A percentile compares a stretch with the other conserved stretches of the same genome.
These are phyloP conservation scores for Aspergillus neoniger DNA, from an alignment of 2,329 filamentous ascomycete species.

Conservation along the genomic window DNA sequence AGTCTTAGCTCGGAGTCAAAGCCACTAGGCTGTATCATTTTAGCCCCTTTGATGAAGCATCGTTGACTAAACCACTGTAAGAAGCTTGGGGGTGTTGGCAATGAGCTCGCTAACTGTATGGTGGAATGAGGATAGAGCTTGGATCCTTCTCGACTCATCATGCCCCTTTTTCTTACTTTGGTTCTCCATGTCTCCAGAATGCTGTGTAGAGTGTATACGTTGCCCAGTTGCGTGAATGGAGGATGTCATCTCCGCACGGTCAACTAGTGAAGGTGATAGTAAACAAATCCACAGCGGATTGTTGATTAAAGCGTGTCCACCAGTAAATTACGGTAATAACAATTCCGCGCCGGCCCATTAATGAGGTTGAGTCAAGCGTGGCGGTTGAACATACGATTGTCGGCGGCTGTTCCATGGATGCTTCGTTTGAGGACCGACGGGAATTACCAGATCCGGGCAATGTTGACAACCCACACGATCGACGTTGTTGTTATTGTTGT, in stretches of 20 bases:
- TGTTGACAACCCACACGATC: background rate
- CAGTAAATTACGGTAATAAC: slow-evolving; percentile 1
- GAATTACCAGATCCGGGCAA: background rate
- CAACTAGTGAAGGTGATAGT: no score
- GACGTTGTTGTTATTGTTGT: background rate
- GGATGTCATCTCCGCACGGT: slow-evolving; percentile 5
- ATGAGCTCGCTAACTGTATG: background rate
- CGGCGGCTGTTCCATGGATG: background rate
- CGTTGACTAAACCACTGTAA: background rate
- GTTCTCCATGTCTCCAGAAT: no score
- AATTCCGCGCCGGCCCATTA: background rate
- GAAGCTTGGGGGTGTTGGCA: background rate
- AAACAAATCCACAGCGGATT: slow-evolving; percentile 2
- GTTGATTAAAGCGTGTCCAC: slow-evolving; percentile 2
- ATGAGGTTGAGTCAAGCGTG: slow-evolving; percentile 1
- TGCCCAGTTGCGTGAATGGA: background rate
- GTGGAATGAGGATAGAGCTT: slow-evolving; percentile 3
- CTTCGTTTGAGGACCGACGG: background rate
- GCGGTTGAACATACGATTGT: background rate
- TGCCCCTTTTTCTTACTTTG: background rate
- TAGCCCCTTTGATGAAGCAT: background rate
- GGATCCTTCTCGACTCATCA: background rate
- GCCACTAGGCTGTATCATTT: background rate
- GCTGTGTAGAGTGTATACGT: background rate
- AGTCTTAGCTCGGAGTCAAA: background rate